phyloP scores from a whole-genome alignment of 2,329 filamentous ascomycete species.

The Talaromyces marneffei region DNA sequence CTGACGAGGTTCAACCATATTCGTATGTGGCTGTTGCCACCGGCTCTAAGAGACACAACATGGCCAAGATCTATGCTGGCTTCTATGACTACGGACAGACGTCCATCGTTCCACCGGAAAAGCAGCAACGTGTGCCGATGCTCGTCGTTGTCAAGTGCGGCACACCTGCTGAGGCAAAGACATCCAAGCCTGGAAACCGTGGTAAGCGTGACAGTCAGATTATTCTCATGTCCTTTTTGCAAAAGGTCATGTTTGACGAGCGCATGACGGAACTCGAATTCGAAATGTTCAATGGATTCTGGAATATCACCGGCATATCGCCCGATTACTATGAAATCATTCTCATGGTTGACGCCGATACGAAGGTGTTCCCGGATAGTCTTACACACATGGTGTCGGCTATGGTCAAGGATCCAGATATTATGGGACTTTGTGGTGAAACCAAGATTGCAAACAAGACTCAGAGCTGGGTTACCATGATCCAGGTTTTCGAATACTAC shows the following conservation, averaged over 20 bases:
- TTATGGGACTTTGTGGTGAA: slow-evolving; percentile 98
- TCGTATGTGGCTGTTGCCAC: slow-evolving; percentile 96
- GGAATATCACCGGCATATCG: slow-evolving; percentile 97
- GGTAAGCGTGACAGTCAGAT: slow-evolving; percentile 99
- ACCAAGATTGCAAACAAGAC: slow-evolving; percentile 99
- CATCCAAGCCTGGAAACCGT: slow-evolving; percentile 88
- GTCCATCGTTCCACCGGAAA: slow-evolving; percentile 72
- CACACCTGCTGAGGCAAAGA: slow-evolving; percentile 74
- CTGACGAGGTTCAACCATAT: slow-evolving; percentile 78
- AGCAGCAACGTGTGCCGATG: slow-evolving; percentile 96
- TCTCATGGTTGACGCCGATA: slow-evolving; percentile 98
- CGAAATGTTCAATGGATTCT: slow-evolving; percentile 98
- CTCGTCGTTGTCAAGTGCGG: slow-evolving; percentile 94
- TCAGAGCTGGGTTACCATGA: slow-evolving; percentile 89
- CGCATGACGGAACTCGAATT: slow-evolving; percentile 99
- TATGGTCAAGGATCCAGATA: slow-evolving; percentile 98
- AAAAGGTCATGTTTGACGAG: slow-evolving; percentile 99
- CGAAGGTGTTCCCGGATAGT: slow-evolving; percentile 97
- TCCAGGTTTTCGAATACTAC: slow-evolving; percentile 96
- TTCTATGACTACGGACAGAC: slow-evolving; percentile 93
- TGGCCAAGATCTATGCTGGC: slow-evolving; percentile 96
- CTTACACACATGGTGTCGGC: slow-evolving; percentile 98
- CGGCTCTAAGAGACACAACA: slow-evolving; percentile 96
- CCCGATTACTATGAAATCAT: slow-evolving; percentile 97
- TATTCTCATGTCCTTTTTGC: slow-evolving; percentile 97